phyloP scores from a whole-genome alignment of 1,139 yeast genomes.

The Candida sp. region DNA sequence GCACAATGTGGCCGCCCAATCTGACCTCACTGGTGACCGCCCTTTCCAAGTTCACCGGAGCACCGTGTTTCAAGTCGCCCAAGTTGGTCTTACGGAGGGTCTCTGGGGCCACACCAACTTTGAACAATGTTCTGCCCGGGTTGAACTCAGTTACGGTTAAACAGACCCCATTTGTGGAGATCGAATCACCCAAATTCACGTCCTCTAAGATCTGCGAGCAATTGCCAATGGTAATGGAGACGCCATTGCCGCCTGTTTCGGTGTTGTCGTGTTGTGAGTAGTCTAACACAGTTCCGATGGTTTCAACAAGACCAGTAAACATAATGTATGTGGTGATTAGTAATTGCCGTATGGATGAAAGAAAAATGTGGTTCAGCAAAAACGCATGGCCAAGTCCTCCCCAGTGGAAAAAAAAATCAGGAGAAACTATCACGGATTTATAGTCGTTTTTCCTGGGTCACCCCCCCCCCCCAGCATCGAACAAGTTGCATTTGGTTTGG shows the following conservation, averaged over 20 bases:
- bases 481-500: not conserved
- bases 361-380: not conserved
- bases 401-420: not conserved
- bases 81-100: conserved; percentile 83
- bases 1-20: conserved; percentile 97
- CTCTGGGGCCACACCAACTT: conserved; percentile 94
- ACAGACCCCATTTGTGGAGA: conserved; percentile 89
- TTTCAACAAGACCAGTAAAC: conserved; percentile 97
- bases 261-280: conserved; percentile 54
- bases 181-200: conserved; percentile 92
- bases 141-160: conserved; percentile 91
- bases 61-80: conserved; percentile 60
- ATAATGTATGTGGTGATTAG: conserved; percentile 33
- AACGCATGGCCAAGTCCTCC: too few relatives aligned
- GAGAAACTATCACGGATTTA: not conserved
- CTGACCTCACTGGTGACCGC: conserved; percentile 85
- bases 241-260: conserved; percentile 79
- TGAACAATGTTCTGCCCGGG: conserved; percentile 54
- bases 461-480: not conserved
- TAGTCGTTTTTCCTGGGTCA: not conserved
- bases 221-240: conserved; percentile 67
- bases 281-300: conserved; percentile 67
- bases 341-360: not conserved
- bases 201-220: conserved; percentile 71
- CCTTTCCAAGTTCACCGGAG: conserved; percentile 84